Conservation (phyloP, 164 flowering plant genomes). For the Umbilicus rupestris region DNA sequence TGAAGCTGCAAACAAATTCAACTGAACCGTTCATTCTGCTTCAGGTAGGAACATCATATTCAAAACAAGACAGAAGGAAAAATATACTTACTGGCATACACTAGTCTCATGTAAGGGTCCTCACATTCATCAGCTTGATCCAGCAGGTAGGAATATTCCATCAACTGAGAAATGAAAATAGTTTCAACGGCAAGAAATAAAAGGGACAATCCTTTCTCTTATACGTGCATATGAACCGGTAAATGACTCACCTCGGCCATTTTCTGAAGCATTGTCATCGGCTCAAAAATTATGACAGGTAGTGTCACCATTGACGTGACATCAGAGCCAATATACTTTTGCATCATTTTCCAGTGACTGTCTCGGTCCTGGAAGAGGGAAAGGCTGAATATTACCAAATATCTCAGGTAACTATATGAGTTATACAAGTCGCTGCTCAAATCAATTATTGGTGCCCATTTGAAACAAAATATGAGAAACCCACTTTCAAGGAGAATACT, state of each 20-base stretch:
- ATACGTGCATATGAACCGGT: neutral
- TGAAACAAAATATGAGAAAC: neutral
- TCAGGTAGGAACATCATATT: neutral
- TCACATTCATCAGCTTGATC: constrained; percentile 2
- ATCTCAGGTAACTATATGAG: neutral
- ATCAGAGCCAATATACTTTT: constrained; percentile 1
- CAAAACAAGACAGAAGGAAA: neutral
- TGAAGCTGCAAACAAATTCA: constrained; percentile 1
- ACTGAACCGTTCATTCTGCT: neutral
- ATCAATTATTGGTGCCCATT: constrained; percentile 1
- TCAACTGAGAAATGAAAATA: neutral
- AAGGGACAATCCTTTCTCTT: neutral
- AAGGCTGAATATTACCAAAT: neutral
- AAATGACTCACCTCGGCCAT: neutral
- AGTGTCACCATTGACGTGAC: neutral
- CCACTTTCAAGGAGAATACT: neutral
- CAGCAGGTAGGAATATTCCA: constrained; percentile 4
- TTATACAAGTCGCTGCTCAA: neutral
- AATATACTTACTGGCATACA: constrained; percentile 4
- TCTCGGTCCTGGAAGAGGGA: neutral
- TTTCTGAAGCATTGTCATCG: constrained; percentile 6
- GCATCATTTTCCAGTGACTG: constrained; percentile 1
- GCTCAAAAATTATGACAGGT: neutral
- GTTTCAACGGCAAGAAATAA: neutral
- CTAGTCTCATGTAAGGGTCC: constrained; percentile 6